Conservation (phyloP, 495 filamentous ascomycete genomes). For the Astrocystis sublimbata region DNA sequence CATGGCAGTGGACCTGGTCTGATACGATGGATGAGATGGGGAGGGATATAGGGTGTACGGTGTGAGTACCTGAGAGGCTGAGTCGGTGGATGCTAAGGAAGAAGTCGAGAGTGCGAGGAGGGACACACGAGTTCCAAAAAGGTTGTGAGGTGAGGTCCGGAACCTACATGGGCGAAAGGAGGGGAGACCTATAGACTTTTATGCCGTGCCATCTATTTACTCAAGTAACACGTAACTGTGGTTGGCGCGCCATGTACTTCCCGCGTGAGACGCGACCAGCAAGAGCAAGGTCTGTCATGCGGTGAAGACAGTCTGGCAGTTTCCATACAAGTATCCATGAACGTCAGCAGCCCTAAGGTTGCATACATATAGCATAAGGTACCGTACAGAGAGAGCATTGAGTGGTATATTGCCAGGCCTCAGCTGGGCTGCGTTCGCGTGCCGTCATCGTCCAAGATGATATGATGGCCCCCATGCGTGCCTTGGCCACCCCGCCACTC, state of each 20-base stretch:
- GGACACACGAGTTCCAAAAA: too few species aligned
- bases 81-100: too few species aligned
- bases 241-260: neutral
- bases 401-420: neutral
- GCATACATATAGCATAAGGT: too few species aligned
- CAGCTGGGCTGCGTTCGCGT: too few species aligned
- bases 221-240: neutral
- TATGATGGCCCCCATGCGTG: too few species aligned
- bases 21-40: too few species aligned
- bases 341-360: too few species aligned
- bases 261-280: neutral
- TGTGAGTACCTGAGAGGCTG: too few species aligned
- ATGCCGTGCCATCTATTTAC: neutral
- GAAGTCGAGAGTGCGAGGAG: too few species aligned
- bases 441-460: neutral
- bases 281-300: neutral
- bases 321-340: neutral
- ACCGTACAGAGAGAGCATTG: neutral
- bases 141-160: too few species aligned
- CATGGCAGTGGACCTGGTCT: neutral
- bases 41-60: too few species aligned
- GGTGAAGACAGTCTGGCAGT: too few species aligned
- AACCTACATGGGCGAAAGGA: neutral
- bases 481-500: slow-evolving; percentile 7
- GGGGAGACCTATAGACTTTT: neutral